Evolutionary conservation across 495 filamentous ascomycete genomes (phyloP).

Genomic region (Neurospora sp.): DNA sequence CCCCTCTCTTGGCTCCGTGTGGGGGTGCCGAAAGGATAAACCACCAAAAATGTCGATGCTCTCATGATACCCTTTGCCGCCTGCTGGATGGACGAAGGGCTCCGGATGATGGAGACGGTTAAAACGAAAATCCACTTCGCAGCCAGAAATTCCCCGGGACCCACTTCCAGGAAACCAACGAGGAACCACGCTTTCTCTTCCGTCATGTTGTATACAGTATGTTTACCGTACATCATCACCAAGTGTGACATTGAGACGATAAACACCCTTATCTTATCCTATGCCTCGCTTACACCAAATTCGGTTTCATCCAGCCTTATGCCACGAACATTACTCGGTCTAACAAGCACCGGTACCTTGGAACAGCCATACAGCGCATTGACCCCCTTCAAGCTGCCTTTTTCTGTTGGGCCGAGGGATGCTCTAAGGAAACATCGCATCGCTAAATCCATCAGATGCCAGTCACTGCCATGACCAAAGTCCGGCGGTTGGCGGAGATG

Average conservation of each 20-base stretch:
- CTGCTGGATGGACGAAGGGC: not conserved
- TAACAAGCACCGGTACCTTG: not conserved
- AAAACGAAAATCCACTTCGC: not conserved
- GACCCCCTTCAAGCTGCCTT: not conserved
- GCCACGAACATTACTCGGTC: not conserved
- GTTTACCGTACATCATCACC: not conserved
- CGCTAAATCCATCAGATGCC: not conserved
- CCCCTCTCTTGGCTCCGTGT: not conserved
- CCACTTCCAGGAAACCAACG: not conserved
- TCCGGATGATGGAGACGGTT: not conserved
- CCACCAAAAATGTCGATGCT: not conserved
- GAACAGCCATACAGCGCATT: not conserved
- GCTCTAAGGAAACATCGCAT: not conserved
- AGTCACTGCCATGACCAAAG: not conserved
- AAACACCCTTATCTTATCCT: not conserved
- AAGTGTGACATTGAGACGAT: not conserved
- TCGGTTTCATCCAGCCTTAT: not conserved
- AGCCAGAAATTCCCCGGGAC: not conserved
- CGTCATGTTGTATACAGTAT: not conserved
- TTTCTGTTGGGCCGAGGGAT: not conserved
- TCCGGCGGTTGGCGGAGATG: conserved; percentile 7
- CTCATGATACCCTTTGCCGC: not conserved
- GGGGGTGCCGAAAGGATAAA: not conserved
- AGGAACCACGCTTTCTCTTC: not conserved
- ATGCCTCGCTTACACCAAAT: not conserved